phyloP scores from a whole-genome alignment of 352 stramenopile species.

The Phytophthora multivora region DNA sequence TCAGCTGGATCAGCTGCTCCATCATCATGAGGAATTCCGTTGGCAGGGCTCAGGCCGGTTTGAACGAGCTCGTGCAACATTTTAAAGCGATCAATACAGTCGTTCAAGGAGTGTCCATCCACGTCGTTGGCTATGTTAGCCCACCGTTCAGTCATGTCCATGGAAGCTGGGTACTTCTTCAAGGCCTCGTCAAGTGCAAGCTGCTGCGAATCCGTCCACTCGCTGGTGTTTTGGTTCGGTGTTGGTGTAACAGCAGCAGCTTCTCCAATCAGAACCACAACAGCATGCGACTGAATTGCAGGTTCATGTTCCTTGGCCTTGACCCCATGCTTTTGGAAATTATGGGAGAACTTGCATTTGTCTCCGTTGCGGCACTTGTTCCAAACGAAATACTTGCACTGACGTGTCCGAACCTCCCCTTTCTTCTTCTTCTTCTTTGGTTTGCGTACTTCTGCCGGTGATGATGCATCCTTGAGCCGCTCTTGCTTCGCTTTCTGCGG shows the following conservation, averaged over 20 bases:
- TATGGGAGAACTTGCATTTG: slow-evolving; percentile 62
- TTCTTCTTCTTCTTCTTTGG: slow-evolving; percentile 22
- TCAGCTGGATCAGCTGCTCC: slow-evolving; percentile 6
- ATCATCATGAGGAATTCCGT: neutral
- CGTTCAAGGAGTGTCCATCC: slow-evolving; percentile 59
- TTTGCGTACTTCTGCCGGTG: neutral
- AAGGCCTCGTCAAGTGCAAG: slow-evolving; percentile 60
- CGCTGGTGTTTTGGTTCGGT: slow-evolving; percentile 11
- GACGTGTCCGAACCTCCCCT: slow-evolving; percentile 16
- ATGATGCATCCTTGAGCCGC: no score
- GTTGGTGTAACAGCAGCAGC: neutral
- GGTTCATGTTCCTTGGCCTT: neutral
- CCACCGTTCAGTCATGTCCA: slow-evolving; percentile 73
- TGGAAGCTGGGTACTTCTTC: slow-evolving; percentile 60
- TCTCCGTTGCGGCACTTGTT: slow-evolving; percentile 50
- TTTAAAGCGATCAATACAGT: slow-evolving; percentile 81
- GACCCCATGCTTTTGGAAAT: slow-evolving; percentile 4
- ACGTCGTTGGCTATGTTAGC: slow-evolving; percentile 64
- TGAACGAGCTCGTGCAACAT: slow-evolving; percentile 54
- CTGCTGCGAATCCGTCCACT: slow-evolving; percentile 69
- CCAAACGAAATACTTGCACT: slow-evolving; percentile 56
- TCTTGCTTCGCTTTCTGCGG: slow-evolving; percentile 3
- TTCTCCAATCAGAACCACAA: slow-evolving; percentile 24
- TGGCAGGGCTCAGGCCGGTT: slow-evolving; percentile 8
- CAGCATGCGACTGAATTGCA: neutral